Base-by-base conservation (phyloP, 768 basidiomycete genomes). In the Udeniomyces megalosporus region DNA sequence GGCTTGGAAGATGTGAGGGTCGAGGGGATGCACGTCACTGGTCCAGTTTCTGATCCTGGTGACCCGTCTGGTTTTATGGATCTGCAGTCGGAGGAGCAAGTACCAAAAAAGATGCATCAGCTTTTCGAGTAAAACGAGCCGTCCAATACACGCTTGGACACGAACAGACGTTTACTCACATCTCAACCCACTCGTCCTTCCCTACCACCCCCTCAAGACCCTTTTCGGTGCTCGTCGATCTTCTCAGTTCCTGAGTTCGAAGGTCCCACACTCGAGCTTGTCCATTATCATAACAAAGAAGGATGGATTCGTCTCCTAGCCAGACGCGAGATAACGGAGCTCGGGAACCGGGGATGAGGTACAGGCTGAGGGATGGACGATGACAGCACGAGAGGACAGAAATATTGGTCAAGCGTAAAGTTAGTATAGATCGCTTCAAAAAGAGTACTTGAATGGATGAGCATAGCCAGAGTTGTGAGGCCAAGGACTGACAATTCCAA, bases 191-290 rank as follows among this genome's bases (percentile, higher is more conserved):
- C 0, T 80, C 80, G 0, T 84, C 83, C 69, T 85, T 79, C 1
- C 70, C 71, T 4, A 93, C 68, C 60, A 89, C 76, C 53, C 89
- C 88, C 54, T 81, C 80, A 20, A 53, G 26, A 0, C 84, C 88
- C 69, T 86, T 90, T 46, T 84, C 84, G 8, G 77, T 67, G 5
- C 78, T 78, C 80, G 87, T 87, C 0, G 89, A 86, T 53, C 93
- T 76, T 78, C 88, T 80, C 67, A 97, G 84, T 68, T 95, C 91
- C 61, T 80, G 79, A 0, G 83, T 85, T 65, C 81, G 80, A 17
- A 84, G 75, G 68, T 96, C 88, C 90, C 95, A 99, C 2, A 92
- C 74, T 46, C 95, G 78, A 1, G 86, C 87, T 58, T 83, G 80
- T 2, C 80, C 82, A 65, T 86, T 83, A 2, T 76, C 76, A 71